These are phyloP conservation scores for Leccinum insolens DNA, from an alignment of 1,284 basidiomycete genomes.

Conservation along the genomic window DNA sequence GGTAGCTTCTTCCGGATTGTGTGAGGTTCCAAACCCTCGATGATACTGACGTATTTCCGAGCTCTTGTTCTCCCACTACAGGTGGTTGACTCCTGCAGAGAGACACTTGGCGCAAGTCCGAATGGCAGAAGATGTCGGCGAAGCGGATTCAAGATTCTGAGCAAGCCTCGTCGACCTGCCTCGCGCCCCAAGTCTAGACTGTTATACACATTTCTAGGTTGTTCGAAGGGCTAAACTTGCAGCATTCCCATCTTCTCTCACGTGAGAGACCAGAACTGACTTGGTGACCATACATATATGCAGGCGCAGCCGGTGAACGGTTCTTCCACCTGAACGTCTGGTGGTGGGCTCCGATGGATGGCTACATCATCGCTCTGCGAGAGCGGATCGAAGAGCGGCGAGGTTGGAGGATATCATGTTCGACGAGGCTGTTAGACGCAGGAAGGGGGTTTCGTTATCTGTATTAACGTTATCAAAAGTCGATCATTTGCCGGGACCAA, in stretches of 20 bases:
- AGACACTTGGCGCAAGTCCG: slow-evolving; percentile 68
- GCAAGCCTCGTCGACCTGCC: slow-evolving; percentile 49
- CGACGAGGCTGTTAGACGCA: background rate
- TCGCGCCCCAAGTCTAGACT: background rate
- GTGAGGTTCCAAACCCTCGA: slow-evolving; percentile 31
- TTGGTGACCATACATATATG: background rate
- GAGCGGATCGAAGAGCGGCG: background rate
- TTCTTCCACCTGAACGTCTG: background rate
- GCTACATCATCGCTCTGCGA: background rate
- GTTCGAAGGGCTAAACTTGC: slow-evolving; percentile 46
- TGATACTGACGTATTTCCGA: background rate
- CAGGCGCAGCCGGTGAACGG: background rate
- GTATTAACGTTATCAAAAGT: background rate
- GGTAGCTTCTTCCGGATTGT: slow-evolving; percentile 41
- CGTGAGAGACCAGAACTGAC: background rate
- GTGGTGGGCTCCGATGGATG: too few relatives aligned
- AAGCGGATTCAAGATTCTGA: slow-evolving; percentile 61
- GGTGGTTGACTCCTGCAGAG: slow-evolving; percentile 62
- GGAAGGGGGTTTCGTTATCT: background rate
- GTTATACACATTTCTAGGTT: slow-evolving; percentile 38
- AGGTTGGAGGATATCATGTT: background rate
- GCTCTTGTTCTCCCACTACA: slow-evolving; percentile 8
- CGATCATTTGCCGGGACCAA: background rate
- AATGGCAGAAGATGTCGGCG: slow-evolving; percentile 74
- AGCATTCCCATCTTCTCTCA: background rate